A percentile compares a stretch with the other conserved stretches of the same genome.
These are phyloP conservation scores for Opeltia flavorubescens DNA, from an alignment of 495 filamentous ascomycete genomes.

Conservation along the genomic window DNA sequence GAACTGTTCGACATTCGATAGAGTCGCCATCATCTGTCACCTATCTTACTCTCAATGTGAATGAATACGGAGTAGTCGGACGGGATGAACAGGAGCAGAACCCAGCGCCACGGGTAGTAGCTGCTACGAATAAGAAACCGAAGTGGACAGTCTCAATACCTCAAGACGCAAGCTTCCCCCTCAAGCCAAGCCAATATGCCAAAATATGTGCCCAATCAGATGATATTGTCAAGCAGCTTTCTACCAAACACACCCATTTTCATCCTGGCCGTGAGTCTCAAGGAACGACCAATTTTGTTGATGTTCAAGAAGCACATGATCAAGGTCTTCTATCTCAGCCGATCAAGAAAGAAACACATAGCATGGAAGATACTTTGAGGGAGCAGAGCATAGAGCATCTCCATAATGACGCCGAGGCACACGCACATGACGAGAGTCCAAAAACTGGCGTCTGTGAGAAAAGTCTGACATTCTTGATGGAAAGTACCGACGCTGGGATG, in stretches of 20 bases:
- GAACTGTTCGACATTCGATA: background rate
- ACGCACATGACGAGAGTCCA: background rate
- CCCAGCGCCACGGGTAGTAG: slow-evolving; percentile 44
- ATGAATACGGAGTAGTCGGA: slow-evolving; percentile 32
- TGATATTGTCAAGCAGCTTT: slow-evolving; percentile 36
- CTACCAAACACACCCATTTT: slow-evolving; percentile 27
- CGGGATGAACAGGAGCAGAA: slow-evolving; percentile 36
- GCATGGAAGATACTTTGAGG: too few relatives aligned
- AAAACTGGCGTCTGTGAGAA: slow-evolving; percentile 35
- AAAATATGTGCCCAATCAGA: slow-evolving; percentile 45
- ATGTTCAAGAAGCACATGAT: slow-evolving; percentile 47
- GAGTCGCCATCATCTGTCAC: slow-evolving; percentile 1
- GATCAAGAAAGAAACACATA: background rate
- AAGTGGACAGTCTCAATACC: slow-evolving; percentile 65
- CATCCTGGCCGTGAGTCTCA: slow-evolving; percentile 25
- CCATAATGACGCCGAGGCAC: too few relatives aligned
- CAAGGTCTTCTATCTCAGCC: slow-evolving; percentile 36
- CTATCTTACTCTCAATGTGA: slow-evolving; percentile 4
- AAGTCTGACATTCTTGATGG: slow-evolving; percentile 56
- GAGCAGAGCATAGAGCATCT: too few relatives aligned
- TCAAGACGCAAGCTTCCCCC: slow-evolving; percentile 37
- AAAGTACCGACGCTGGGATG: slow-evolving; percentile 50
- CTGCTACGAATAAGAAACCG: slow-evolving; percentile 37
- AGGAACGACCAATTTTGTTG: slow-evolving; percentile 49
- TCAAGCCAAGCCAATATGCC: slow-evolving; percentile 41